These are phyloP conservation scores for Phragmites australis DNA, from an alignment of 176 grass and related monocot species.

Conservation along the genomic window DNA sequence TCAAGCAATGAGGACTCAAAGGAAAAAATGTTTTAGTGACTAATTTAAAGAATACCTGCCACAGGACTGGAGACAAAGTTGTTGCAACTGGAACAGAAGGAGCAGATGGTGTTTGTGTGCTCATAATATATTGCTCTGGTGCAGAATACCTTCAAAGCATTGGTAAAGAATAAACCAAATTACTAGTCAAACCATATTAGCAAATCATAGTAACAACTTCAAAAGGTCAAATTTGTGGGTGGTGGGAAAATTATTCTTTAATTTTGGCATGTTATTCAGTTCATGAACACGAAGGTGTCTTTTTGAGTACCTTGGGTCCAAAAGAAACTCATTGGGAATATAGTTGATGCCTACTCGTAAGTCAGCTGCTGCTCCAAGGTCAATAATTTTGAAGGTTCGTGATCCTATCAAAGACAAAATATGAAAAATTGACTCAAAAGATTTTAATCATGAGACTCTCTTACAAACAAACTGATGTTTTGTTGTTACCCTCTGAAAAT, in stretches of 20 bases:
- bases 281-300: conserved; percentile 15
- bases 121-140: conserved; percentile 99
- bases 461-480: background rate
- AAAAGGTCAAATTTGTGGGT: background rate
- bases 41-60: conserved; percentile 65
- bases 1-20: conserved; percentile 18
- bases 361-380: conserved; percentile 96
- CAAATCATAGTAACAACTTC: background rate
- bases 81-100: conserved; percentile 94
- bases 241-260: background rate
- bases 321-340: conserved; percentile 96
- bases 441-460: background rate
- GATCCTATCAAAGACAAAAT: conserved; percentile 51
- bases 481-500: conserved; percentile 85
- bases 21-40: background rate
- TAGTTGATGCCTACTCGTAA: conserved; percentile 97
- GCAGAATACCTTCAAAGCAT: conserved; percentile 76
- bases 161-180: conserved; percentile 39
- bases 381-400: conserved; percentile 92
- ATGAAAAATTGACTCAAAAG: conserved; percentile 12
- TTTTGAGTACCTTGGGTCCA: conserved; percentile 83
- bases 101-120: conserved; percentile 95
- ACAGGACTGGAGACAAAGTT: conserved; percentile 91
- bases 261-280: background rate
- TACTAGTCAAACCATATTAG: conserved; percentile 5